Conservation (phyloP, 73 alveolate genomes). For the Paramecium tetraurelia region DNA sequence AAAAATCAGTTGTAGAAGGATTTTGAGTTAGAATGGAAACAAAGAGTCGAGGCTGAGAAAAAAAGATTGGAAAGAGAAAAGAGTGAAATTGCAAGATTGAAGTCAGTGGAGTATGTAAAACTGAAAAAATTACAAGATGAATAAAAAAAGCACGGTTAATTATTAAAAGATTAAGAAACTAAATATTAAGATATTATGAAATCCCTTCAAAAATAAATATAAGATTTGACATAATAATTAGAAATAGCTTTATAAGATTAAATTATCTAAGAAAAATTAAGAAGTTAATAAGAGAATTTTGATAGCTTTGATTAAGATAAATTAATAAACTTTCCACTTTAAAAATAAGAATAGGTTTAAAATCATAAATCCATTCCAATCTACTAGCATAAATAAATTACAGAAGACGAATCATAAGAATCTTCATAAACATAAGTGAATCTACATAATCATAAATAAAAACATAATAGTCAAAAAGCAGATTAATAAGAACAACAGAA, state of each 20-base stretch:
- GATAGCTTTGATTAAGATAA: background rate
- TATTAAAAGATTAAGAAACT: background rate
- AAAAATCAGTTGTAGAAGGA: background rate
- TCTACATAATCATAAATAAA: background rate
- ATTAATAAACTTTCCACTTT: background rate
- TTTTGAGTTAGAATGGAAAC: slow-evolving; percentile 41
- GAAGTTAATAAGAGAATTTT: background rate
- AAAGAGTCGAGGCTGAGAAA: slow-evolving; percentile 14
- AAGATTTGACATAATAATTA: background rate
- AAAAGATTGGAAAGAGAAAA: slow-evolving; percentile 26
- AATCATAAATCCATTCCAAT: background rate
- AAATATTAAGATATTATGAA: background rate
- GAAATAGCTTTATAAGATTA: background rate
- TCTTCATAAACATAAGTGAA: background rate
- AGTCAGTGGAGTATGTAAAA: slow-evolving; percentile 27
- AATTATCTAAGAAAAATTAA: background rate
- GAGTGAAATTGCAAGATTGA: slow-evolving; percentile 24
- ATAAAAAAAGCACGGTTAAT: background rate
- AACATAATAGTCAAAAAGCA: background rate
- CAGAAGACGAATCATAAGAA: background rate
- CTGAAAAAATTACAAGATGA: slow-evolving; percentile 22
- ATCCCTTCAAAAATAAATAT: slow-evolving; percentile 1
- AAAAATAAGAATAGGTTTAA: background rate
- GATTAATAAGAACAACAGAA: background rate
- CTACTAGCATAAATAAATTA: background rate